A percentile compares a stretch with the other conserved stretches of the same genome.
phyloP scores from a whole-genome alignment of 179 eudicot species.

The Gypsophila paniculata region DNA sequence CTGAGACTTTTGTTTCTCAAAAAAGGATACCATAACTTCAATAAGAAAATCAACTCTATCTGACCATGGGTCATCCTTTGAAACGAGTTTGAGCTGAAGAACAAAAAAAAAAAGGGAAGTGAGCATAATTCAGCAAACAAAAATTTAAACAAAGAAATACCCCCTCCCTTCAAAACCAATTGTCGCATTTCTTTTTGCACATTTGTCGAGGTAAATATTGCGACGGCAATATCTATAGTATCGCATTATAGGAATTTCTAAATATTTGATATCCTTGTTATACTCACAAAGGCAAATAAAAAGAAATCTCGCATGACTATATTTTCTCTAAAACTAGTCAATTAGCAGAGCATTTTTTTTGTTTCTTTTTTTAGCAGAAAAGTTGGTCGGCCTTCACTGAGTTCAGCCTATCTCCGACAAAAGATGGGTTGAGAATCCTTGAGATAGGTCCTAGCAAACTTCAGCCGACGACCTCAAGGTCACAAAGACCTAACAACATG shows the following conservation, averaged over 20 bases:
- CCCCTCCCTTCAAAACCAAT: no score
- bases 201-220: no score
- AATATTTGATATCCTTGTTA: no score
- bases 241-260: no score
- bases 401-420: background rate
- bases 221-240: no score
- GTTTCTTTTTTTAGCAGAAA: background rate
- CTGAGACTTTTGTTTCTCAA: constrained; percentile 87
- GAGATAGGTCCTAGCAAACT: background rate
- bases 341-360: background rate
- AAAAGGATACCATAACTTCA: constrained; percentile 93
- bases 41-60: constrained; percentile 91
- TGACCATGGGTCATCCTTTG: constrained; percentile 87
- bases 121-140: constrained; percentile 19
- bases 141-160: background rate
- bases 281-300: no score
- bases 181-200: no score
- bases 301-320: no score
- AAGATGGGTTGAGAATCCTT: background rate
- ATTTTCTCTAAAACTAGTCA: background rate
- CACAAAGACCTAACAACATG: background rate
- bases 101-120: constrained; percentile 13
- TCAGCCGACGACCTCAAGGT: background rate
- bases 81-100: constrained; percentile 77
- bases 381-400: background rate